A percentile compares a stretch with the other conserved stretches of the same genome.
These are phyloP conservation scores for Fagus sylvatica DNA, from an alignment of 306 rosid species.

Conservation along the genomic window DNA sequence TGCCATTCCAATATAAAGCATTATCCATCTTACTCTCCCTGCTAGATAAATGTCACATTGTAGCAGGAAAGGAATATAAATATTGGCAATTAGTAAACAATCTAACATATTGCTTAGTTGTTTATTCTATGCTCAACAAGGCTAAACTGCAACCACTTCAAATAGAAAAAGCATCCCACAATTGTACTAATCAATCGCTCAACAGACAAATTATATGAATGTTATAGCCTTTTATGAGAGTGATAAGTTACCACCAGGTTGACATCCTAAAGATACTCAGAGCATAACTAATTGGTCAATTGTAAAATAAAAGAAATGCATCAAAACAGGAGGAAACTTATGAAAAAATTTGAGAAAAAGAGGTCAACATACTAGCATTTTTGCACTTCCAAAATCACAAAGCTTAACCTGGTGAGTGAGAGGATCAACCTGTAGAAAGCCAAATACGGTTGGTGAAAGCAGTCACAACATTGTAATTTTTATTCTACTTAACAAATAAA, in stretches of 20 bases:
- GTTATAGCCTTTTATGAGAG: neutral
- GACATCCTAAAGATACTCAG: neutral
- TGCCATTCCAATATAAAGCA: too few relatives aligned
- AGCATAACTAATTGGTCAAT: neutral
- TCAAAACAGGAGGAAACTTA: neutral
- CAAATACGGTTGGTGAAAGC: constrained; percentile 25
- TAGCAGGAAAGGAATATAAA: too few relatives aligned
- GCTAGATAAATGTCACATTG: too few relatives aligned
- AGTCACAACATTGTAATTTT: neutral
- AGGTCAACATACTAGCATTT: constrained; percentile 73
- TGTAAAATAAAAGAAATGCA: neutral
- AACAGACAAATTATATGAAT: neutral
- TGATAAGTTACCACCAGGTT: constrained; percentile 8
- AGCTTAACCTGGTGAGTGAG: constrained; percentile 93
- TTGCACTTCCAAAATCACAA: constrained; percentile 98
- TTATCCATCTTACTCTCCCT: too few relatives aligned
- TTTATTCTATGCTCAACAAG: too few relatives aligned
- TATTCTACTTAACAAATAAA: neutral
- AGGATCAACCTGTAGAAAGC: constrained; percentile 80
- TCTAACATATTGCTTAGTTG: too few relatives aligned
- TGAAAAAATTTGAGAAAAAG: constrained; percentile 22
- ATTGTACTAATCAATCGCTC: too few relatives aligned
- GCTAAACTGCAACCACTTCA: too few relatives aligned
- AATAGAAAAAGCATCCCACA: too few relatives aligned
- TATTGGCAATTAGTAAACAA: too few relatives aligned